A percentile compares a stretch with the other conserved stretches of the same genome.
Conservation (phyloP, 2,329 filamentous ascomycete species). For the Penicillium oxalicum region DNA sequence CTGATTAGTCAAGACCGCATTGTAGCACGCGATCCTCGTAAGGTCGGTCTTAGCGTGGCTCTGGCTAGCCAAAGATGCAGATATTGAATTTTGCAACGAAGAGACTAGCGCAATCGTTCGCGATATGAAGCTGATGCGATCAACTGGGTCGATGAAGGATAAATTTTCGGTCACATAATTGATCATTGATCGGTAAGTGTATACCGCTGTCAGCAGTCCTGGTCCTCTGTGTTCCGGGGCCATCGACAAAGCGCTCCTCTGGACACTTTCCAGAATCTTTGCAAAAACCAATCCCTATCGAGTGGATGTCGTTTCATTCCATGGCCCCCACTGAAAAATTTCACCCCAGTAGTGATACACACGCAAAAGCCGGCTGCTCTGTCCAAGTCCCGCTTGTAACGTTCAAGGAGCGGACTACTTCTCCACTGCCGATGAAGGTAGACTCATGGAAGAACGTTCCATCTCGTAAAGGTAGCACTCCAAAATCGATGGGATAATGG, state of each 20-base stretch:
- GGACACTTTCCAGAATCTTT: constrained; percentile 24
- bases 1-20: constrained; percentile 36
- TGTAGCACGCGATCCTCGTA: constrained; percentile 26
- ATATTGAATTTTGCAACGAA: constrained; percentile 34
- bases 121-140: constrained; percentile 44
- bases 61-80: constrained; percentile 12
- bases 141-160: constrained; percentile 50
- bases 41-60: constrained; percentile 16
- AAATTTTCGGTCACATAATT: constrained; percentile 46
- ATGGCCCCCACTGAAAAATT: constrained; percentile 45
- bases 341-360: constrained; percentile 33
- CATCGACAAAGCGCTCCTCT: constrained; percentile 6
- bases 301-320: constrained; percentile 51
- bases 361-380: constrained; percentile 34
- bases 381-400: constrained; percentile 42
- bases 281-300: constrained; percentile 35
- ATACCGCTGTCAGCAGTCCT: constrained; percentile 9
- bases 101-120: constrained; percentile 33
- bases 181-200: constrained; percentile 40
- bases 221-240: constrained; percentile 3
- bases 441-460: constrained; percentile 52
- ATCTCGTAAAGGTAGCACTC: constrained; percentile 43
- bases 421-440: constrained; percentile 55
- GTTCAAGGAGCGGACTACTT: constrained; percentile 44
- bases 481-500: constrained; percentile 50